Conservation (phyloP, 768 basidiomycete species). For the Leccinum rimulosum region DNA sequence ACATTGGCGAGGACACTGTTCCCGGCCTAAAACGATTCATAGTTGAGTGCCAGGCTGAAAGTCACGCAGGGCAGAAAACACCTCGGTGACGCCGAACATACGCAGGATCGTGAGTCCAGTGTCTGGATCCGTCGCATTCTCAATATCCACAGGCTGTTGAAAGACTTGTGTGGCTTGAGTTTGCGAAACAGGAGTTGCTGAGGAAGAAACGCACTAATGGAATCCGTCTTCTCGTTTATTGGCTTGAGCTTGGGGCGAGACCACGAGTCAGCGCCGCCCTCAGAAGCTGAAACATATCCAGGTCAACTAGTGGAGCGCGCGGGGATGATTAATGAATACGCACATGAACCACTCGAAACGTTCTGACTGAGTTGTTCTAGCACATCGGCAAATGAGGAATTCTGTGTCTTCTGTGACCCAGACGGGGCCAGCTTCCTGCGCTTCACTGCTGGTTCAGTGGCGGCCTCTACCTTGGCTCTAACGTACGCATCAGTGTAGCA, state of each 20-base stretch:
- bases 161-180: constrained; percentile 55
- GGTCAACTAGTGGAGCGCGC: neutral
- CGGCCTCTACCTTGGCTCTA: constrained; percentile 24
- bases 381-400: constrained; percentile 57
- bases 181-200: neutral
- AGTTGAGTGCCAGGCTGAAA: constrained; percentile 2
- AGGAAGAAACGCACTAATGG: constrained; percentile 52
- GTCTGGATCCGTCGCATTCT: constrained; percentile 51
- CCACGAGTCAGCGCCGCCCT: constrained; percentile 81
- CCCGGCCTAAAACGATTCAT: constrained; percentile 51
- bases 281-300: constrained; percentile 45
- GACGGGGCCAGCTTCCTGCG: constrained; percentile 49
- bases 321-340: constrained; percentile 15
- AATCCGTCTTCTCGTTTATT: constrained; percentile 60
- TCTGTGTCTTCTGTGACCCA: constrained; percentile 27
- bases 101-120: constrained; percentile 49
- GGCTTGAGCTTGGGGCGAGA: constrained; percentile 54
- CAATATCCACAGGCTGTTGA: constrained; percentile 89
- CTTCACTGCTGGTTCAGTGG: constrained; percentile 46
- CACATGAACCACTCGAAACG: constrained; percentile 39
- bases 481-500: constrained; percentile 8
- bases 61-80: constrained; percentile 26
- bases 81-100: constrained; percentile 92
- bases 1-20: constrained; percentile 88
- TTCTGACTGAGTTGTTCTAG: constrained; percentile 61